Base-by-base conservation (phyloP, 768 basidiomycete species). In the Coprinellus aureogranulatus region DNA sequence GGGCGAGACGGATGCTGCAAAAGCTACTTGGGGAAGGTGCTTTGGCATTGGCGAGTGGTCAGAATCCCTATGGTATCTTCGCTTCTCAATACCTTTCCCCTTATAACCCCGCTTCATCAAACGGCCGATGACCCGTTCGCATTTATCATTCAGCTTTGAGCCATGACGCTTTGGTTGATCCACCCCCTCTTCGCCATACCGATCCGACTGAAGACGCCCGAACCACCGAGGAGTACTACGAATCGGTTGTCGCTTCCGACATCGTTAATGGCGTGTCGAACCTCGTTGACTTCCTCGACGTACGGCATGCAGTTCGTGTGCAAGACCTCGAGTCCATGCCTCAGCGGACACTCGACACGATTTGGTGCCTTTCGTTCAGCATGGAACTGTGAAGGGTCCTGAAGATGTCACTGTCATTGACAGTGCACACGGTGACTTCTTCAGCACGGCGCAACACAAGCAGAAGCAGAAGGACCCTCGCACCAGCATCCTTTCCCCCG, bases 281-380 rank as follows among this genome's bases (percentile, higher is more conserved):
- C 1, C 71, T 86, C 3, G 70, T 92, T 2, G 69, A 75, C 3
- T 78, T 85, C 62, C 73, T 98, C 25, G 86, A 92, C 62, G 59
- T 67, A 9, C 75, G 80, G 34, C 95, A 98, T 70, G 59, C 67
- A 0, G 64, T 69, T n/a, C 81, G 96, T 5, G 69, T 97, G n/a
- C 67, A 78, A 11, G 84, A 89, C 42, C 81, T 98, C 8, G 81
- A 86, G 49, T 81, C 87, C 0, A 92, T 96, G 86, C 84, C 92
- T 2, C 75, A 75, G 10, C 82, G 94, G 37, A 87, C 94, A 0
- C 75, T 90, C 44, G 80, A 93, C 53, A 79, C 79, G 1, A 78
- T 97, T 45, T 98, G 96, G 96, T 98, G 94, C 96, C 96, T 0
- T 98, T 98, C 67, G 92, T 94, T 1, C 96, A 98, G 67, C 96